Conservation (phyloP, 371 early-diverging fungal species). For the Parasitella parasitica region DNA sequence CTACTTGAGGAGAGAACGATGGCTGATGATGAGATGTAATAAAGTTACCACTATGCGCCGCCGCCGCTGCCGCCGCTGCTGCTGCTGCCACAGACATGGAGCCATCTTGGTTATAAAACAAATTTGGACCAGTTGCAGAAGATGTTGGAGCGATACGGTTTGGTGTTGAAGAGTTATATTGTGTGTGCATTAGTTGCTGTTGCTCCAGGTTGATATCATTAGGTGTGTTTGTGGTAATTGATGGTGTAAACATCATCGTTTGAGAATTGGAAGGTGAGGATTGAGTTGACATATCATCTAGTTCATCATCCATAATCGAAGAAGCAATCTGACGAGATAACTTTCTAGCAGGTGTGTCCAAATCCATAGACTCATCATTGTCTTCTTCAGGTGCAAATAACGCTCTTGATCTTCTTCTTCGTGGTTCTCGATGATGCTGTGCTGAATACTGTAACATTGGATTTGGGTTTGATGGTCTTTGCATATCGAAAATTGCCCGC, state of each 20-base stretch:
- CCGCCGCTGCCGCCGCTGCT: background rate
- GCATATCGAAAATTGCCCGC: slow-evolving; percentile 24
- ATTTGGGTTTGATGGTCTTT: slow-evolving; percentile 3
- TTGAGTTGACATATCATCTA: slow-evolving; percentile 26
- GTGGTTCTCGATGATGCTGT: slow-evolving; percentile 4
- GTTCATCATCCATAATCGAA: slow-evolving; percentile 23
- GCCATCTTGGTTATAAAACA: slow-evolving; percentile 9
- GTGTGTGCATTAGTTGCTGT: background rate
- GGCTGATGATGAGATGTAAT: background rate
- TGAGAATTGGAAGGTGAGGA: slow-evolving; percentile 23
- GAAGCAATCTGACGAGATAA: slow-evolving; percentile 16
- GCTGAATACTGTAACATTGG: background rate
- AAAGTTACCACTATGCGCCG: background rate
- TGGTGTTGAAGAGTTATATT: background rate
- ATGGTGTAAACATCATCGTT: slow-evolving; percentile 4
- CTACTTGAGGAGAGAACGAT: background rate
- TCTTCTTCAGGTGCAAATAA: slow-evolving; percentile 18
- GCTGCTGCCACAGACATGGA: background rate
- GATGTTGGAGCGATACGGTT: background rate
- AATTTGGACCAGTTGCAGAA: background rate
- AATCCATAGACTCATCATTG: slow-evolving; percentile 14
- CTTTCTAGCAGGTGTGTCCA: slow-evolving; percentile 21
- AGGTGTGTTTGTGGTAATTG: background rate
- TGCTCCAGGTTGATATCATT: slow-evolving; percentile 17
- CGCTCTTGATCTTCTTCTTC: slow-evolving; percentile 21